These are phyloP conservation scores for Boletus rubroflammeus DNA, from an alignment of 768 basidiomycete genomes.

Conservation along the genomic window DNA sequence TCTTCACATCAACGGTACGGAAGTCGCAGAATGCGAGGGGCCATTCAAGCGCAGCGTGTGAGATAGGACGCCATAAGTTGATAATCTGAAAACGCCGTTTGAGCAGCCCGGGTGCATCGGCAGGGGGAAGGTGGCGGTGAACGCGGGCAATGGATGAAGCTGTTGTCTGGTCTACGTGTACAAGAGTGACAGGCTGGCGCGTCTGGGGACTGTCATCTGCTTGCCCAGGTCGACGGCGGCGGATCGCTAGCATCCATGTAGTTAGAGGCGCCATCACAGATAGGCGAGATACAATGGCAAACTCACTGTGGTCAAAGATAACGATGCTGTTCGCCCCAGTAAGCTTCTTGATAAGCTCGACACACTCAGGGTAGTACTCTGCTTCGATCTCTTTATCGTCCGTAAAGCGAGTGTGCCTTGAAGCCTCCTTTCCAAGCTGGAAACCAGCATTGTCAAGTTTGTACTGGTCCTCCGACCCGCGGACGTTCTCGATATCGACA, in stretches of 20 bases:
- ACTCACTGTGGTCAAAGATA: conserved; percentile 42
- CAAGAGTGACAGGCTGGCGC: conserved; percentile 41
- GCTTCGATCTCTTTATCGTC: conserved; percentile 34
- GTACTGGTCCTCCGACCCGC: conserved; percentile 32
- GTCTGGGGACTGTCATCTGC: conserved; percentile 35
- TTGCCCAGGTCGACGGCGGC: conserved; percentile 38
- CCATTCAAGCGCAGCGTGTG: conserved; percentile 43
- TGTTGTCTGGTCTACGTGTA: conserved; percentile 47
- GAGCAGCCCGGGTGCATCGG: conserved; percentile 39
- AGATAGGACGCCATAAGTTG: conserved; percentile 54
- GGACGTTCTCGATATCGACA: conserved; percentile 31
- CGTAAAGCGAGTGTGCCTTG: conserved; percentile 31
- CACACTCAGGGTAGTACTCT: conserved; percentile 40
- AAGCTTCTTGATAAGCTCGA: conserved; percentile 35
- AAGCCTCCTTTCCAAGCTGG: conserved; percentile 27
- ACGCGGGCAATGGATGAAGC: conserved; percentile 40
- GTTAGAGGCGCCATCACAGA: background rate
- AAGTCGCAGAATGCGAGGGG: conserved; percentile 50
- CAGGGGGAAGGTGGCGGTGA: conserved; percentile 39
- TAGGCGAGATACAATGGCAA: too few species aligned
- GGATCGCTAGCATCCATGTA: conserved; percentile 34
- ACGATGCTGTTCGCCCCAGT: conserved; percentile 39
- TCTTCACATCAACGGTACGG: conserved; percentile 36
- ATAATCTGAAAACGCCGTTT: conserved; percentile 49
- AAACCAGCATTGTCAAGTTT: conserved; percentile 36